Percentiles rank a stretch among this genome's conserved stretches.
phyloP scores from a whole-genome alignment of 495 filamentous ascomycete genomes.

The Aspergillus mulundensis region DNA sequence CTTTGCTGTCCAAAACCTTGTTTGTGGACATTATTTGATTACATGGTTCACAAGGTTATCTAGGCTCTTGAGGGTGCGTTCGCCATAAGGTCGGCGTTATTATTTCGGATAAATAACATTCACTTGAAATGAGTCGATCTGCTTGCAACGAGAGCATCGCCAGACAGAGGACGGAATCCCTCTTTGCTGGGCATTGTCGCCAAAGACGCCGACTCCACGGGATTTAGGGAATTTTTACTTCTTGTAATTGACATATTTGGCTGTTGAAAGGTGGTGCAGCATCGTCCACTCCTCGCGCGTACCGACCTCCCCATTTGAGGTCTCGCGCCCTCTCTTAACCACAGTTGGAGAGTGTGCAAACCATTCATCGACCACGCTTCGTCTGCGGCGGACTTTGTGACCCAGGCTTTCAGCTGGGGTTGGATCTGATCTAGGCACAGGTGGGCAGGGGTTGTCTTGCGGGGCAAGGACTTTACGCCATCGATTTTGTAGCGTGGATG shows the following conservation, averaged over 20 bases:
- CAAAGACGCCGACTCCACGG: neutral
- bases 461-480: slow-evolving; percentile 64
- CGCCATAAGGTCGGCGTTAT: too few relatives aligned
- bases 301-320: slow-evolving; percentile 90
- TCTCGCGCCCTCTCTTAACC: slow-evolving; percentile 79
- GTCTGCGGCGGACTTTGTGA: slow-evolving; percentile 49
- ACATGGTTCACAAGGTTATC: slow-evolving; percentile 92
- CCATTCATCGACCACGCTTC: slow-evolving; percentile 75
- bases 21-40: slow-evolving; percentile 77
- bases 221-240: slow-evolving; percentile 77
- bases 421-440: slow-evolving; percentile 73
- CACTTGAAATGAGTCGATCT: slow-evolving; percentile 86
- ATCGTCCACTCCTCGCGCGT: slow-evolving; percentile 83
- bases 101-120: slow-evolving; percentile 72
- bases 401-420: slow-evolving; percentile 66
- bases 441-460: slow-evolving; percentile 68
- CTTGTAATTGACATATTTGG: slow-evolving; percentile 79
- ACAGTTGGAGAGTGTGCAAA: slow-evolving; percentile 61
- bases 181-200: slow-evolving; percentile 71
- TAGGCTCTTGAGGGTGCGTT: slow-evolving; percentile 81
- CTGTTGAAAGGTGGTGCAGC: slow-evolving; percentile 89
- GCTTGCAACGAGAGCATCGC: slow-evolving; percentile 86
- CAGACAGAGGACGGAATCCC: slow-evolving; percentile 82
- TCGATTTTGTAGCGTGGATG: slow-evolving; percentile 71
- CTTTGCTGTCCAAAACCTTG: neutral